Base-by-base conservation (phyloP, 1,139 yeast genomes). In the Sporopachydermia cereana region DNA sequence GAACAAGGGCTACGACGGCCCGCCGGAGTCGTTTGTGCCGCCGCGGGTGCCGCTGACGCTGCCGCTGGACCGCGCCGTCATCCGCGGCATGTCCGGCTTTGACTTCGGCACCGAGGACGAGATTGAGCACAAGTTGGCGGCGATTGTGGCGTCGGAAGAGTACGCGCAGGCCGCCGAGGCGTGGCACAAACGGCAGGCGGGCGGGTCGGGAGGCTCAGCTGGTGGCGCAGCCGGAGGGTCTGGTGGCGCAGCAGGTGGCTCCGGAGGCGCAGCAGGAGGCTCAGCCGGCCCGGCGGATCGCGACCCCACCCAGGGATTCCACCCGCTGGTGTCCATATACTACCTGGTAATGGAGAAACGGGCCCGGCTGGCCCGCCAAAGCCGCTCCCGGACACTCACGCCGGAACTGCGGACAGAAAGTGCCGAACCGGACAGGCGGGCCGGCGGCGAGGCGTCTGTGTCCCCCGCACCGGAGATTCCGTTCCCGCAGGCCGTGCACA, bases 301-400 rank as follows among this genome's bases (percentile, higher is more conserved):
- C 1, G 94, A 85, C 60, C 96, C 96, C n/a, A 84, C 95, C 1
- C 73, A 76, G 47, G 94, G 93, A 1, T 91, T 75, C 62, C 95
- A 88, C 61, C 97, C 98, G 0, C 68, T 89, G 51, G 65, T 91
- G 12, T 85, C 96, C 2, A 81, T 91, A 34, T 93, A 93, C 60
- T 83, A 76, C 58, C 70, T 93, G 54, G 95, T 89, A 21, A 78
- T 76, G 47, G 99, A 91, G 63, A 77, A 76, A 54, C 74, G 94
- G 75, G 84, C 14, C 34, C 41, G 43, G 46, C 41, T 2, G 43
- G 49, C 29, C 39, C 45, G 53, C 17, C 57, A 22, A 45, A 39
- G 41, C 44, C 30, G 50, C 36, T 47, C 55, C 2, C 49, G 50
- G 23, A 47, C 53, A 27, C 56, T 51, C 43, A 45, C 51, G 27